These are phyloP conservation scores for Pythium monospermum DNA, from an alignment of 352 stramenopile genomes.

Conservation along the genomic window DNA sequence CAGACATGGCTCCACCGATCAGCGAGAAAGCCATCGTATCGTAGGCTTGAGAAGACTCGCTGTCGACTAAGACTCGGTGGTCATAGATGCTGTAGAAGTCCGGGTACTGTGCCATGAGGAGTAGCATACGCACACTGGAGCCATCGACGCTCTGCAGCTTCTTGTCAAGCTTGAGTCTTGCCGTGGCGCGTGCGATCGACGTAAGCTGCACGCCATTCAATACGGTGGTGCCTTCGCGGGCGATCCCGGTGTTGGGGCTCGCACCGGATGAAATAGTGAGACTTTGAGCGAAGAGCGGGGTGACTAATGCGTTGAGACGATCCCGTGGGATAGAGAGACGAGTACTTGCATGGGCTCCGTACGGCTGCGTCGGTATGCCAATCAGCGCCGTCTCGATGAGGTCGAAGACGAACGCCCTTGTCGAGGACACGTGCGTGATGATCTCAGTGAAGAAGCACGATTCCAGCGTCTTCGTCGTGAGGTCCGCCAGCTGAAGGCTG, in stretches of 20 bases:
- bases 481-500: constrained; percentile 7
- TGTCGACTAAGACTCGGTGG: neutral
- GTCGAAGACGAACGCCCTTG: constrained; percentile 24
- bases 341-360: neutral
- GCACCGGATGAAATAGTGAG: constrained; percentile 23
- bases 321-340: constrained; percentile 1
- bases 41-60: neutral
- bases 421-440: constrained; percentile 23
- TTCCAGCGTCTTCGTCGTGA: constrained; percentile 24
- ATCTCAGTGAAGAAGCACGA: constrained; percentile 24
- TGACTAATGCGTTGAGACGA: constrained; percentile 14
- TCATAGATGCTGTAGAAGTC: constrained; percentile 30
- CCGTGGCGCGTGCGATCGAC: constrained; percentile 8
- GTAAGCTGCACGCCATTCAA: constrained; percentile 14
- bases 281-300: constrained; percentile 1
- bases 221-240: constrained; percentile 4
- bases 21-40: constrained; percentile 22
- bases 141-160: constrained; percentile 20
- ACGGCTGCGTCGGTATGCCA: neutral
- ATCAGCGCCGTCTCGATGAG: constrained; percentile 22
- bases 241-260: constrained; percentile 3
- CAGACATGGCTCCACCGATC: constrained; percentile 25
- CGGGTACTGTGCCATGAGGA: constrained; percentile 26
- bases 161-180: constrained; percentile 24
- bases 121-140: constrained; percentile 25